phyloP scores from a whole-genome alignment of 2,329 filamentous ascomycete genomes.

The Ceratocystis smalleyi region DNA sequence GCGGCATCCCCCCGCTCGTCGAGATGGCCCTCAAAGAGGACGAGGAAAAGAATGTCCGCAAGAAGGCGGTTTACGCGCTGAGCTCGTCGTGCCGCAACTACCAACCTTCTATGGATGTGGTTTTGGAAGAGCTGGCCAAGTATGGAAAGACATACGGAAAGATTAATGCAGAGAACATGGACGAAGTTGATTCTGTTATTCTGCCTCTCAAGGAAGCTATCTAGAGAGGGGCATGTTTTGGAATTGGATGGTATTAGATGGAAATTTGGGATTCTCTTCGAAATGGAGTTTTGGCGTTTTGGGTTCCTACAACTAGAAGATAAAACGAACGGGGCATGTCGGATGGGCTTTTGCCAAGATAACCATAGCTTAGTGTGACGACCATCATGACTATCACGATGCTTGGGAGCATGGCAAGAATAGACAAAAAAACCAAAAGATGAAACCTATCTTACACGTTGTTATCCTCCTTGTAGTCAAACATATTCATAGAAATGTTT shows the following conservation, averaged over 20 bases:
- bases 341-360: constrained; percentile 73
- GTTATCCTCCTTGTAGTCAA: not conserved
- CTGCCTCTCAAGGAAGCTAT: constrained; percentile 33
- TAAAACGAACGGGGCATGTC: not conserved
- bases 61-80: constrained; percentile 80
- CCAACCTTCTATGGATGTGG: constrained; percentile 60
- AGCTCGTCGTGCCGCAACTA: constrained; percentile 80
- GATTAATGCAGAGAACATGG: constrained; percentile 78
- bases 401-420: not conserved
- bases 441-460: not conserved
- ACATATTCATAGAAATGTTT: constrained; percentile 8
- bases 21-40: constrained; percentile 45
- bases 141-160: constrained; percentile 40
- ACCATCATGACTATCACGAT: not conserved
- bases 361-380: constrained; percentile 38
- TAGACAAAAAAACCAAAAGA: not conserved
- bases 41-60: constrained; percentile 48
- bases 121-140: constrained; percentile 46
- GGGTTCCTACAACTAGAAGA: constrained; percentile 3
- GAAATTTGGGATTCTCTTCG: constrained; percentile 2
- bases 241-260: not conserved
- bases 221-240: not conserved
- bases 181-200: constrained; percentile 63
- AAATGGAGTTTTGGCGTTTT: constrained; percentile 14
- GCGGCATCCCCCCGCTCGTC: constrained; percentile 56